Evolutionary conservation across 148 eudicot genomes (phyloP).

Genomic region (Vaccinium corymbosum): DNA sequence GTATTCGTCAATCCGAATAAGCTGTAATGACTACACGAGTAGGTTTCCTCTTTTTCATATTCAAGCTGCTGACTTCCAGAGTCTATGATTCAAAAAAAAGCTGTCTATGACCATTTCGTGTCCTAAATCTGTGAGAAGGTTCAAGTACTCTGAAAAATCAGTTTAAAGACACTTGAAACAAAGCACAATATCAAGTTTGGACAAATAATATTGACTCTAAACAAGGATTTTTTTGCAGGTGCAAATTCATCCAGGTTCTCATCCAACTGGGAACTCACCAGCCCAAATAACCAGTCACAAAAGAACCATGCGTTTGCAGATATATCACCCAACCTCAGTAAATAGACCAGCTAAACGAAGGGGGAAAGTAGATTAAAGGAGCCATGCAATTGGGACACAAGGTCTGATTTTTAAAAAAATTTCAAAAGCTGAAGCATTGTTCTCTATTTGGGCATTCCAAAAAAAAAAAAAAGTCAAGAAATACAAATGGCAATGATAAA

Average conservation of each 20-base stretch:
- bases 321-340: not conserved
- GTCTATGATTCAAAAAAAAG: not conserved
- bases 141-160: not conserved
- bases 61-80: not conserved
- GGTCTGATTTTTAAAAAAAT: not conserved
- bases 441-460: not conserved
- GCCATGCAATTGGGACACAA: not conserved
- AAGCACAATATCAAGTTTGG: not conserved
- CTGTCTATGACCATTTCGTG: not conserved
- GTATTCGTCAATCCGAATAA: not conserved
- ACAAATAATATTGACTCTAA: not conserved
- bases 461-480: not conserved
- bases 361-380: not conserved
- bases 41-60: constrained; percentile 1
- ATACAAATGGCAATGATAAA: not conserved
- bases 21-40: not conserved
- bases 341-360: not conserved
- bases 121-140: not conserved
- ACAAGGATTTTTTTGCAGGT: not conserved
- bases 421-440: not conserved
- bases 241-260: not conserved
- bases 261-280: not conserved
- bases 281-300: not conserved
- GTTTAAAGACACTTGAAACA: not conserved
- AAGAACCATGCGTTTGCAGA: not conserved